Conservation (phyloP, 2,329 filamentous ascomycete species). For the Macrophomina phaseolina region DNA sequence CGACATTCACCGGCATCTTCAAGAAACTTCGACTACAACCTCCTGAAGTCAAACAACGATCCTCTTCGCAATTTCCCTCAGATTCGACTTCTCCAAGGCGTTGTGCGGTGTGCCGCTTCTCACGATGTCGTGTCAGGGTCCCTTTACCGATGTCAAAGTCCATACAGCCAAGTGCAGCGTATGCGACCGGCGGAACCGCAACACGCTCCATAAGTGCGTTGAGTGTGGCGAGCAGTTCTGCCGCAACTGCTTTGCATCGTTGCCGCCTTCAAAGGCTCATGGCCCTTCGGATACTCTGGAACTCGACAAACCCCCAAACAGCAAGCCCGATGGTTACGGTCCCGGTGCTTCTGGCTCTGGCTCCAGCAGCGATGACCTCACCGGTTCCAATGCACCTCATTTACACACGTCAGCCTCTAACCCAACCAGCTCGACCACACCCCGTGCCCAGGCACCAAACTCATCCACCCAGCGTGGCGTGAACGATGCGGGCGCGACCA, state of each 20-base stretch:
- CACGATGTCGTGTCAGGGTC: constrained; percentile 27
- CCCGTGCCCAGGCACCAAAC: neutral
- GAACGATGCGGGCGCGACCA: neutral
- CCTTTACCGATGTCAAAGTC: constrained; percentile 36
- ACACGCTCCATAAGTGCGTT: constrained; percentile 40
- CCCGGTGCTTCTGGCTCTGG: neutral
- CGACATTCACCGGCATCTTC: neutral
- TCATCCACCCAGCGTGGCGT: neutral
- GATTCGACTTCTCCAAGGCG: neutral
- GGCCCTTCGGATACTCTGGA: neutral
- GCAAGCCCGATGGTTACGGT: neutral
- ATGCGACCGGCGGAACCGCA: constrained; percentile 42
- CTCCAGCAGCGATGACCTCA: neutral
- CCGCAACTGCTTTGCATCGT: constrained; percentile 34
- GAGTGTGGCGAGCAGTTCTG: constrained; percentile 45
- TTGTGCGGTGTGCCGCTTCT: neutral
- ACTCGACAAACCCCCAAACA: neutral
- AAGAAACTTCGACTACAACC: too few species aligned
- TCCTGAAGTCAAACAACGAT: too few species aligned
- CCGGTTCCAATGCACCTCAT: neutral
- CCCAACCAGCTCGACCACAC: neutral
- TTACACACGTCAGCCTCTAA: too few species aligned
- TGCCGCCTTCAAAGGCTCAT: constrained; percentile 28
- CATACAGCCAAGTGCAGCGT: constrained; percentile 46
- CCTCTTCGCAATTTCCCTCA: neutral